These are phyloP conservation scores for Prunus yedoensis DNA, from an alignment of 331 rosid genomes.

Conservation along the genomic window DNA sequence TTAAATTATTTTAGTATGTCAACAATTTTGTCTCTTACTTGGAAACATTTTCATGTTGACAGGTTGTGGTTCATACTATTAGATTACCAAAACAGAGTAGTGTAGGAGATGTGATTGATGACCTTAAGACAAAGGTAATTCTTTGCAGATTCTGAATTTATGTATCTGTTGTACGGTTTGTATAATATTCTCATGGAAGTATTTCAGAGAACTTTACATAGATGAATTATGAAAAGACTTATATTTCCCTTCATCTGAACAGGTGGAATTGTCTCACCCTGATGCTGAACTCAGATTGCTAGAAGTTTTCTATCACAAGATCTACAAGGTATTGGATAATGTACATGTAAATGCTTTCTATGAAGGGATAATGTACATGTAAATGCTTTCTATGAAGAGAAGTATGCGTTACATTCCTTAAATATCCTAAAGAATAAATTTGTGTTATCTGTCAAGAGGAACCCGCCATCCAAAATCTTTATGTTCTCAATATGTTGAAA, in stretches of 20 bases:
- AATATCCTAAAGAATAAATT: no score
- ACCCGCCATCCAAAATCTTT: no score
- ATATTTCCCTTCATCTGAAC: slow-evolving; percentile 15
- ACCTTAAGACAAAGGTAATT: slow-evolving; percentile 78
- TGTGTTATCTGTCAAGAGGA: no score
- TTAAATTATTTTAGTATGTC: not conserved
- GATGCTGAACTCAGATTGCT: slow-evolving; percentile 89
- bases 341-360: not conserved
- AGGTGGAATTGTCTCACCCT: slow-evolving; percentile 86
- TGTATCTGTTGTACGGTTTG: not conserved
- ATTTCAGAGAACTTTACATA: not conserved
- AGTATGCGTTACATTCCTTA: not conserved
- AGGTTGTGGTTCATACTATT: slow-evolving; percentile 87
- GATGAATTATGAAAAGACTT: not conserved
- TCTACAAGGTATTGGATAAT: slow-evolving; percentile 61
- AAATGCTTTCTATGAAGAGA: not conserved
- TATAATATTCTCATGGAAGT: not conserved
- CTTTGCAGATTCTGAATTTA: not conserved
- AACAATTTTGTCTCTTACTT: not conserved
- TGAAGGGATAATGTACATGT: no score
- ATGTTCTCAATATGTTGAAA: no score
- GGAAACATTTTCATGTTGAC: slow-evolving; percentile 19
- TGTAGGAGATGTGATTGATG: slow-evolving; percentile 81
- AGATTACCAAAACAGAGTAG: slow-evolving; percentile 91
- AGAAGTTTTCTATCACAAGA: slow-evolving; percentile 96